phyloP scores from a whole-genome alignment of 2,329 filamentous ascomycete species.

The Trichoderma gracile region DNA sequence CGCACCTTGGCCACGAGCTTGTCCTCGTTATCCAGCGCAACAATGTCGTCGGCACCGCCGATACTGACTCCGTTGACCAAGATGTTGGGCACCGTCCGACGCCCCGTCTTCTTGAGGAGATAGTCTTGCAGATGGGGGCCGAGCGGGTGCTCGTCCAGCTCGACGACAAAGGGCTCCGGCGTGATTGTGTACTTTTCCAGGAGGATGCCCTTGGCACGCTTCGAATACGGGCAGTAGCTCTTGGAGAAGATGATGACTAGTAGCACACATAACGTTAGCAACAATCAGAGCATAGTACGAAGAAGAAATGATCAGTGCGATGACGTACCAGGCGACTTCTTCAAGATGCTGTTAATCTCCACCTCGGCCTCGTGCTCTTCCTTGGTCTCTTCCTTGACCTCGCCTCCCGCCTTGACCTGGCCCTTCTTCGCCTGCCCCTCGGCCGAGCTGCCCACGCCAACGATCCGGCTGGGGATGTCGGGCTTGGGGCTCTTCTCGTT shows the following conservation, averaged over 20 bases:
- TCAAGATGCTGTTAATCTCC: slow-evolving; percentile 77
- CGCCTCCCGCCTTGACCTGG: slow-evolving; percentile 44
- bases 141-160: slow-evolving; percentile 80
- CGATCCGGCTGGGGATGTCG: slow-evolving; percentile 57
- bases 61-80: slow-evolving; percentile 86
- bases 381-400: slow-evolving; percentile 51
- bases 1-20: slow-evolving; percentile 71
- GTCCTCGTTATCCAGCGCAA: slow-evolving; percentile 66
- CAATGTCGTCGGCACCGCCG: slow-evolving; percentile 85
- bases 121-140: slow-evolving; percentile 71
- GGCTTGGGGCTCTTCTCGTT: slow-evolving; percentile 66
- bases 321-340: slow-evolving; percentile 75
- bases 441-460: slow-evolving; percentile 61
- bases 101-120: slow-evolving; percentile 71
- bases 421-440: slow-evolving; percentile 48
- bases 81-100: slow-evolving; percentile 88
- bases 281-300: background rate
- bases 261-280: background rate
- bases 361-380: slow-evolving; percentile 66
- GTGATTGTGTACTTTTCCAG: slow-evolving; percentile 81
- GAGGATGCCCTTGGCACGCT: slow-evolving; percentile 80
- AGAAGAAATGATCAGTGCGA: background rate
- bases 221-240: slow-evolving; percentile 84
- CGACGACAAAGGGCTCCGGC: slow-evolving; percentile 82
- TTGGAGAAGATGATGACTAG: slow-evolving; percentile 95